A percentile compares a stretch with the other conserved stretches of the same genome.
Evolutionary conservation across 129 eudicot species (phyloP).

Genomic region (Lonicera japonica): DNA sequence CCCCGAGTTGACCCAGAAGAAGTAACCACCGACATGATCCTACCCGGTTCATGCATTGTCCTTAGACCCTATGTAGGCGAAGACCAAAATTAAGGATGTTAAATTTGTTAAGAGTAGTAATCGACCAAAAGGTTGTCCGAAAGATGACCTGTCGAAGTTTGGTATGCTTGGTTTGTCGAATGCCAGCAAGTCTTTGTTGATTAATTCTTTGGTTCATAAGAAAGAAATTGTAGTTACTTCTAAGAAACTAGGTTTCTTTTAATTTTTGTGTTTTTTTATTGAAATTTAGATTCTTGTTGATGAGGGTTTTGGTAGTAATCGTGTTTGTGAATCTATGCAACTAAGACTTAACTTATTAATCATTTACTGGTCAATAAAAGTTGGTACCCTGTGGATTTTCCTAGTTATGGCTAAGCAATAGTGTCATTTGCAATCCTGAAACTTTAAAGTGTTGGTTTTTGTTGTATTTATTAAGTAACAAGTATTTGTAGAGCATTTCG

Average conservation of each 20-base stretch:
- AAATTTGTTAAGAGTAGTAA: too few relatives aligned
- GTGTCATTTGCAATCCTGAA: too few relatives aligned
- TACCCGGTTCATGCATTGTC: slow-evolving; percentile 76
- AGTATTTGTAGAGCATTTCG: too few relatives aligned
- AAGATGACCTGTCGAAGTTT: slow-evolving; percentile 76
- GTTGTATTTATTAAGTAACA: too few relatives aligned
- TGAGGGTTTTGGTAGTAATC: not conserved
- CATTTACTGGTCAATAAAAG: slow-evolving; percentile 83
- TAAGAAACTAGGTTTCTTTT: slow-evolving; percentile 71
- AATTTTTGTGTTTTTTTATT: not conserved
- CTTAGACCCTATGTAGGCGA: slow-evolving; percentile 83
- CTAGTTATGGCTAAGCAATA: too few relatives aligned
- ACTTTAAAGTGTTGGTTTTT: too few relatives aligned
- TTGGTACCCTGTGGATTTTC: too few relatives aligned
- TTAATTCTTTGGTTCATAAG: slow-evolving; percentile 63
- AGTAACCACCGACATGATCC: slow-evolving; percentile 57
- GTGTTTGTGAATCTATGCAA: slow-evolving; percentile 28
- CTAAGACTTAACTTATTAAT: slow-evolving; percentile 83
- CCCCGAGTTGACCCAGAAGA: slow-evolving; percentile 64
- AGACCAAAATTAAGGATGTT: slow-evolving; percentile 76
- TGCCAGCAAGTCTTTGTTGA: slow-evolving; percentile 85
- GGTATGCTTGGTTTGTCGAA: slow-evolving; percentile 89
- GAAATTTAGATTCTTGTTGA: not conserved
- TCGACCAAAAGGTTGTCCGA: slow-evolving; percentile 77
- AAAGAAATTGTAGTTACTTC: slow-evolving; percentile 92